A percentile compares a stretch with the other conserved stretches of the same genome.
Conservation (phyloP, 495 filamentous ascomycete species). For the Penicillium longicatenatum region DNA sequence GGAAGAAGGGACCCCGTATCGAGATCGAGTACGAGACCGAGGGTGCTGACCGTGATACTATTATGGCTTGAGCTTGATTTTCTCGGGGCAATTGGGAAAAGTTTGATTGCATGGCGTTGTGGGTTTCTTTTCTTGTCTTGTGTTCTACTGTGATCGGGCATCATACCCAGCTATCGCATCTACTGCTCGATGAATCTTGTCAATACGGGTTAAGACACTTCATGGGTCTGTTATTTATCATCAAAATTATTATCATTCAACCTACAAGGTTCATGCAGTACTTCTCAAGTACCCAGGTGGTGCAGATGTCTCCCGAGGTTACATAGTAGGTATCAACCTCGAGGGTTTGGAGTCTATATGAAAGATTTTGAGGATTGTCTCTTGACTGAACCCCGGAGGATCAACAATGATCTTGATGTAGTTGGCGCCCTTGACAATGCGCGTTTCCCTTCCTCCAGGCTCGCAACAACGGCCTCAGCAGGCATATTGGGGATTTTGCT, state of each 20-base stretch:
- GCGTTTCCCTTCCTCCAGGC: not conserved
- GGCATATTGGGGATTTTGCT: slow-evolving; percentile 5
- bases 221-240: not conserved
- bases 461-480: slow-evolving; percentile 2
- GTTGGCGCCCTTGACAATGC: slow-evolving; percentile 7
- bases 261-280: too few species aligned
- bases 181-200: slow-evolving; percentile 13
- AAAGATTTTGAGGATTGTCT: too few species aligned
- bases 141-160: slow-evolving; percentile 37
- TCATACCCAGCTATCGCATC: slow-evolving; percentile 45
- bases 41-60: slow-evolving; percentile 47
- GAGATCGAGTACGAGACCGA: slow-evolving; percentile 77
- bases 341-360: too few species aligned
- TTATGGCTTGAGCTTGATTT: slow-evolving; percentile 39
- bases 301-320: too few species aligned
- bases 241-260: not conserved
- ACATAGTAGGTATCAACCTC: too few species aligned
- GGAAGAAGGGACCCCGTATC: slow-evolving; percentile 66
- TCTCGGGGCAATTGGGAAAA: slow-evolving; percentile 25
- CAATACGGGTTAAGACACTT: slow-evolving; percentile 1
- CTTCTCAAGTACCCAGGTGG: too few species aligned
- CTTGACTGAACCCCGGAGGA: slow-evolving; percentile 4
- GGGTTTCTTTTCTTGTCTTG: slow-evolving; percentile 21
- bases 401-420: slow-evolving; percentile 13
- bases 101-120: slow-evolving; percentile 47